Conservation (phyloP, 805 yeast species). For the Saturnispora bothae region DNA sequence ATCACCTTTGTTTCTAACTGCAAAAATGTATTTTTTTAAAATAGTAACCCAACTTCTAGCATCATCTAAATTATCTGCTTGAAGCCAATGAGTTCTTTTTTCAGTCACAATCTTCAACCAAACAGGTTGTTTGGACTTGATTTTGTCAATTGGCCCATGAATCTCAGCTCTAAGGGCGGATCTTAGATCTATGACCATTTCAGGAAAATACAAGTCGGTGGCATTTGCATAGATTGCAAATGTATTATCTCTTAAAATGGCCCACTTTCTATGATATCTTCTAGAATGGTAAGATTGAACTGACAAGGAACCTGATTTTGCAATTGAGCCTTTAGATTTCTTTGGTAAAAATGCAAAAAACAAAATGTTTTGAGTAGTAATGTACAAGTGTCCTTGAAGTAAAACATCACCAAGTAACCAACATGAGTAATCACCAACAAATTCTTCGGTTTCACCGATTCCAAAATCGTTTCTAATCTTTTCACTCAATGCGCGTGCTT, state of each 20-base stretch:
- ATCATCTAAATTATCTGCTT: constrained; percentile 59
- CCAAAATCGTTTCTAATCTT: constrained; percentile 31
- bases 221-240: constrained; percentile 60
- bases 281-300: constrained; percentile 30
- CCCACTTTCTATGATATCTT: constrained; percentile 59
- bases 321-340: constrained; percentile 28
- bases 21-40: constrained; percentile 67
- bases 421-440: constrained; percentile 53
- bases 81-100: constrained; percentile 48
- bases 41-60: constrained; percentile 77
- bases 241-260: constrained; percentile 57
- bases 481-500: constrained; percentile 29
- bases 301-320: constrained; percentile 42
- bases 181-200: constrained; percentile 59
- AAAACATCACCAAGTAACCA: constrained; percentile 80
- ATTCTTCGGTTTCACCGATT: constrained; percentile 43
- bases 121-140: constrained; percentile 20
- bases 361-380: constrained; percentile 53
- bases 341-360: constrained; percentile 76
- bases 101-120: constrained; percentile 55
- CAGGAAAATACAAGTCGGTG: constrained; percentile 79
- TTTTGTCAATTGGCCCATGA: constrained; percentile 15
- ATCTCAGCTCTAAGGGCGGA: constrained; percentile 53
- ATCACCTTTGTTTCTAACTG: constrained; percentile 57
- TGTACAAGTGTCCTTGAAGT: constrained; percentile 73